phyloP scores from a whole-genome alignment of 2,329 filamentous ascomycete species.

The Ophiostoma himal-ulmi region DNA sequence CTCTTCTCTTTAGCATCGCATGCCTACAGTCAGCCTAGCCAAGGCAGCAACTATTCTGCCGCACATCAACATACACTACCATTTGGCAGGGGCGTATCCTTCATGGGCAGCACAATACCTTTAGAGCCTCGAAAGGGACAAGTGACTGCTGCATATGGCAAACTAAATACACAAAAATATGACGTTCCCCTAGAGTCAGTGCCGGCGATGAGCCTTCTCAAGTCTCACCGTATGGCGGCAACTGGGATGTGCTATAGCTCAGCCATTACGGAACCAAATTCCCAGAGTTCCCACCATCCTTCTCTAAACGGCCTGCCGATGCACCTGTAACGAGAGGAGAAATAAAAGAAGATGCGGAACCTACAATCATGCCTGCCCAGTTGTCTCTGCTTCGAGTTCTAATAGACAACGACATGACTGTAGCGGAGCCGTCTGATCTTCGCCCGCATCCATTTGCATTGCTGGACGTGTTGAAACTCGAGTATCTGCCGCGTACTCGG shows the following conservation, averaged over 20 bases:
- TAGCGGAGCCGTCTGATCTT: neutral
- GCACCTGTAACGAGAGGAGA: too few species aligned
- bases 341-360: too few species aligned
- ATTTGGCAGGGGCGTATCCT: too few species aligned
- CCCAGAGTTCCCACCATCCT: neutral
- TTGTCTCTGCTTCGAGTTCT: neutral
- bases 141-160: too few species aligned
- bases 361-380: neutral
- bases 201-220: neutral
- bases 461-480: neutral
- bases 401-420: neutral
- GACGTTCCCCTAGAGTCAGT: neutral
- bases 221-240: neutral
- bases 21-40: neutral
- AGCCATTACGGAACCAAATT: neutral
- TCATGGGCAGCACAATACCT: too few species aligned
- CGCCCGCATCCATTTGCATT: neutral
- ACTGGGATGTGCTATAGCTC: neutral
- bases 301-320: too few species aligned
- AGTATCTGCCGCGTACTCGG: neutral
- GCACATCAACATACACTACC: neutral
- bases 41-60: neutral
- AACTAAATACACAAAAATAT: neutral
- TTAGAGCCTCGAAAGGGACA: neutral
- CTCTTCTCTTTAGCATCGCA: neutral